Evolutionary conservation across 2,329 filamentous ascomycete species (phyloP).

Genomic region (Colletotrichum orbiculare): DNA sequence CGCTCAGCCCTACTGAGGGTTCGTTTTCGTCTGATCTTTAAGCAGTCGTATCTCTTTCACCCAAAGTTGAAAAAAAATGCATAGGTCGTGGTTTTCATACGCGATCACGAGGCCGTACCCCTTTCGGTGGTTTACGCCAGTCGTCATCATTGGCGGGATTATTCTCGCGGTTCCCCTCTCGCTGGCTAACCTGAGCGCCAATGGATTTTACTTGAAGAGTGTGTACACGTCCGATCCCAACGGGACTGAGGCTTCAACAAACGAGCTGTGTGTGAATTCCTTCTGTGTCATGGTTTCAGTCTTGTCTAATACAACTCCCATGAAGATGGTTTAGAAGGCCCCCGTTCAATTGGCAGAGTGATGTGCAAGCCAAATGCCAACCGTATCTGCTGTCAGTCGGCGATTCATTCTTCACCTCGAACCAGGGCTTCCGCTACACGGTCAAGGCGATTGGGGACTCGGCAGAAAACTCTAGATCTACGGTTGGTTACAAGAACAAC

Average conservation of each 20-base stretch:
- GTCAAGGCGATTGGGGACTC: not conserved
- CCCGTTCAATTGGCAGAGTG: constrained; percentile 6
- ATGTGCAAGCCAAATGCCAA: not conserved
- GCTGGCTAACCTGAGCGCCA: constrained; percentile 3
- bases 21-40: not conserved
- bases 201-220: constrained; percentile 4
- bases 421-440: not conserved
- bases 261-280: not conserved
- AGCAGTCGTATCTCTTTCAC: too few species aligned
- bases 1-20: not conserved
- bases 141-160: constrained; percentile 1
- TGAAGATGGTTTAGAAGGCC: constrained; percentile 6
- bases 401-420: constrained; percentile 4
- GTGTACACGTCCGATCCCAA: constrained; percentile 1
- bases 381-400: constrained; percentile 4
- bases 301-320: not conserved
- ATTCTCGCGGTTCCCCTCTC: not conserved
- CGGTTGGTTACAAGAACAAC: constrained; percentile 6
- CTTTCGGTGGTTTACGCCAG: constrained; percentile 17
- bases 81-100: constrained; percentile 12
- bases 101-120: not conserved
- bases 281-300: not conserved
- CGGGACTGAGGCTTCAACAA: not conserved
- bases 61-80: not conserved
- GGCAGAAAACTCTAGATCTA: not conserved